Evolutionary conservation across 768 basidiomycete genomes (phyloP).

Genomic region (Pisolithus orientalis): DNA sequence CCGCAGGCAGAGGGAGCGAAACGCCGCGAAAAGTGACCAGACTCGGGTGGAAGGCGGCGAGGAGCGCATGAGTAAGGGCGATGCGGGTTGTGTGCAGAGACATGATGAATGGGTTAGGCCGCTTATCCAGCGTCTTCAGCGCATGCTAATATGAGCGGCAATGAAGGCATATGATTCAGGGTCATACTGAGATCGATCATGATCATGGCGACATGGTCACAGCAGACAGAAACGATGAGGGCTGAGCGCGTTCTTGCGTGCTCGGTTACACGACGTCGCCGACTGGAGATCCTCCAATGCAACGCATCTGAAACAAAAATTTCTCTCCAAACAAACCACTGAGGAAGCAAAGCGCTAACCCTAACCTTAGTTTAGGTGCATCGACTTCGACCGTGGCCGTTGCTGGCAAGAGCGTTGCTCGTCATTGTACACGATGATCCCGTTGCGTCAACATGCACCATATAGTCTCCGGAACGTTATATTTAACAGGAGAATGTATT

Average conservation of each 20-base stretch:
- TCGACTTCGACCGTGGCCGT: constrained; percentile 15
- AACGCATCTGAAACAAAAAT: background rate
- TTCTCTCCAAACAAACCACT: background rate
- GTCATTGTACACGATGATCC: constrained; percentile 22
- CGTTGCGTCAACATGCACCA: constrained; percentile 12
- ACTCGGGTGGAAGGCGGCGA: constrained; percentile 43
- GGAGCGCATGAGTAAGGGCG: constrained; percentile 45
- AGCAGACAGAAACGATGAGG: too few relatives aligned
- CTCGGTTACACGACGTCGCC: background rate
- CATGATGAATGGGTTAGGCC: constrained; percentile 4
- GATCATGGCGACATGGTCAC: too few relatives aligned
- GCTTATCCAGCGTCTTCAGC: background rate
- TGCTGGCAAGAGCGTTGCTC: constrained; percentile 37
- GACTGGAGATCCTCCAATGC: background rate
- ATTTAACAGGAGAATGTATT: constrained; percentile 28
- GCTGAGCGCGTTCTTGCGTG: background rate
- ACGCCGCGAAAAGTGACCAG: constrained; percentile 26
- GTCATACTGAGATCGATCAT: too few relatives aligned
- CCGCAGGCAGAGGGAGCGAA: constrained; percentile 36
- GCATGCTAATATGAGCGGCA: too few relatives aligned
- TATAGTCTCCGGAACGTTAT: constrained; percentile 25
- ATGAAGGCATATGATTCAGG: too few relatives aligned
- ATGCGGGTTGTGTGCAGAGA: constrained; percentile 35
- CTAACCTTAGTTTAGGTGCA: constrained; percentile 30
- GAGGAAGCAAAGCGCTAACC: constrained; percentile 8